phyloP scores from a whole-genome alignment of 768 basidiomycete genomes.

The Candolleomyces eurysporus region DNA sequence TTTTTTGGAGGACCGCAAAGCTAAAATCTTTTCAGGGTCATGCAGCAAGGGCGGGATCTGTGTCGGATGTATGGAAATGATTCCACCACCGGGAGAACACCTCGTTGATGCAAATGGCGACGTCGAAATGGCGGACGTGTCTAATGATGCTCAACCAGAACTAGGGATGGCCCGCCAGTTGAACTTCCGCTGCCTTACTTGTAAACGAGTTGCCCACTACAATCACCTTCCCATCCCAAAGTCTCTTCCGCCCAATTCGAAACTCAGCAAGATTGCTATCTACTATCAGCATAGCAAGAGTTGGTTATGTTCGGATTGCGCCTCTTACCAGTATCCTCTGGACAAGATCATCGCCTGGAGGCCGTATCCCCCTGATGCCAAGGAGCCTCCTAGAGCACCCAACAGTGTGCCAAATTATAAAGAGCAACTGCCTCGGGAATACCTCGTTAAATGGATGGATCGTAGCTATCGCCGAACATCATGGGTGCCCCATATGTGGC shows the following conservation, averaged over 20 bases:
- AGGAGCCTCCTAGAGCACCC: slow-evolving; percentile 47
- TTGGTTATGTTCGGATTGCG: slow-evolving; percentile 80
- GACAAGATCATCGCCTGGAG: slow-evolving; percentile 94
- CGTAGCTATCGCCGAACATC: slow-evolving; percentile 75
- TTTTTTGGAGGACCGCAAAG: neutral
- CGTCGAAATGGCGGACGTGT: slow-evolving; percentile 35
- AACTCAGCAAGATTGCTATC: slow-evolving; percentile 46
- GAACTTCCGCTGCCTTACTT: slow-evolving; percentile 79
- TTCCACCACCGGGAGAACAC: slow-evolving; percentile 10
- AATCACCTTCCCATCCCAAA: slow-evolving; percentile 58
- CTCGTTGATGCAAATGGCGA: slow-evolving; percentile 16
- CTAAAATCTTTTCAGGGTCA: slow-evolving; percentile 28
- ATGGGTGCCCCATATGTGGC: slow-evolving; percentile 95
- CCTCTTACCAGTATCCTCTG: slow-evolving; percentile 62
- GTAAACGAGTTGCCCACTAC: slow-evolving; percentile 85
- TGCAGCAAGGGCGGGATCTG: slow-evolving; percentile 79
- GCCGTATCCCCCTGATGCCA: slow-evolving; percentile 66
- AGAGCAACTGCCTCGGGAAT: slow-evolving; percentile 75
- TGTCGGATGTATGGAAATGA: slow-evolving; percentile 67
- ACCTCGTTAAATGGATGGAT: slow-evolving; percentile 86
- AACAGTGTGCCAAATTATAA: slow-evolving; percentile 46
- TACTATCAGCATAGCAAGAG: slow-evolving; percentile 53
- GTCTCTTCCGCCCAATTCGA: slow-evolving; percentile 28
- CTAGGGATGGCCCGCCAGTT: slow-evolving; percentile 36
- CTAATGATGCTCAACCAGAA: slow-evolving; percentile 10